Percentiles rank a stretch among this genome's conserved stretches.
Evolutionary conservation across 805 yeast genomes (phyloP).

Genomic region (Lipomyces spencermartinsiae): DNA sequence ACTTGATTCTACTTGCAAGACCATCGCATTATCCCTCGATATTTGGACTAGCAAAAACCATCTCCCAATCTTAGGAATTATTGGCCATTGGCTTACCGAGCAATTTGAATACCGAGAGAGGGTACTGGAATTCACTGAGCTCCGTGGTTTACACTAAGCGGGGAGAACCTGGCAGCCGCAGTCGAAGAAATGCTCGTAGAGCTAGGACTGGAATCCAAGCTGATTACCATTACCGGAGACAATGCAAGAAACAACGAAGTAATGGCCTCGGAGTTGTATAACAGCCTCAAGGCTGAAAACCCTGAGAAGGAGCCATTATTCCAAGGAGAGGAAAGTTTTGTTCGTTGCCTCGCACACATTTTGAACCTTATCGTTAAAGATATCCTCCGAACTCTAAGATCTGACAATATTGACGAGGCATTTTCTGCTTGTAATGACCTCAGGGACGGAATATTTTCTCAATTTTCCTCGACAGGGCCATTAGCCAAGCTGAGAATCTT

Average conservation of each 20-base stretch:
- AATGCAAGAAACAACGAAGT: constrained; percentile 8
- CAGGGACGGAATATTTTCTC: constrained; percentile 4
- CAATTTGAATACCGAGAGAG: too few relatives aligned
- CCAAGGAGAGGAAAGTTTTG: constrained; percentile 5
- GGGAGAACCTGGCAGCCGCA: too few relatives aligned
- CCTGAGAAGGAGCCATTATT: constrained; percentile 5
- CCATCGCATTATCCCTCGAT: too few relatives aligned
- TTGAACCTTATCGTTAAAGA: constrained; percentile 3
- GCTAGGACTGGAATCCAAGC: not conserved
- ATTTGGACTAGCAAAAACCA: too few relatives aligned
- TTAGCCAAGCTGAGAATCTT: constrained; percentile 7
- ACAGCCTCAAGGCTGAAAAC: constrained; percentile 1
- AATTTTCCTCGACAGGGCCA: constrained; percentile 3
- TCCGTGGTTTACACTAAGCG: too few relatives aligned
- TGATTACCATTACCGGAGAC: constrained; percentile 14
- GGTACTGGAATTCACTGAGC: constrained; percentile 3
- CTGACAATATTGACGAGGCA: constrained; percentile 10
- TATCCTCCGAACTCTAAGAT: constrained; percentile 1
- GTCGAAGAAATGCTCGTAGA: constrained; percentile 5
- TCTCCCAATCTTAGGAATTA: too few relatives aligned
- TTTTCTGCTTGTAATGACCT: constrained; percentile 6
- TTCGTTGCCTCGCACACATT: constrained; percentile 8
- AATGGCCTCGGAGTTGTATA: constrained; percentile 8
- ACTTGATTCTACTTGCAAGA: too few relatives aligned
- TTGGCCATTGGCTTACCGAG: too few relatives aligned